Evolutionary conservation across 345 rosid species (phyloP).

Genomic region (Hibiscus tridactylites): DNA sequence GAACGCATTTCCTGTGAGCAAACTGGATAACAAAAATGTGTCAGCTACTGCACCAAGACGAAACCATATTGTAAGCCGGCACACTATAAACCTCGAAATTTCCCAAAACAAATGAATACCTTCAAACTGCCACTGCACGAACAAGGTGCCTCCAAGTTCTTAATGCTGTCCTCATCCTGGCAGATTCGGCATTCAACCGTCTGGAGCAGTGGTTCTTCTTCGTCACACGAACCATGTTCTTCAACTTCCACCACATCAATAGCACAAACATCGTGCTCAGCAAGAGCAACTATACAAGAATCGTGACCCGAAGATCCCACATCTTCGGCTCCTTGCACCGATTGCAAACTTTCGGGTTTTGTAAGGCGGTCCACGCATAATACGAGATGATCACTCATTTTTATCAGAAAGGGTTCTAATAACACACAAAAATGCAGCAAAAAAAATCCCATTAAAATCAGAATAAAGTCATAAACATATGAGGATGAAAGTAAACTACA

Average conservation of each 20-base stretch:
- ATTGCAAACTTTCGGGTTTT: conserved; percentile 32
- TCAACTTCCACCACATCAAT: conserved; percentile 22
- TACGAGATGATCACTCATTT: conserved; percentile 74
- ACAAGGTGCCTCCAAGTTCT: conserved; percentile 84
- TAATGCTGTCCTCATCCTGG: conserved; percentile 81
- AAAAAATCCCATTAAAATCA: not conserved
- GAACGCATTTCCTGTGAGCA: conserved; percentile 98
- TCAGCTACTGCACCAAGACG: not conserved
- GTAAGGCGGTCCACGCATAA: conserved; percentile 57
- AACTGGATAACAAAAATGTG: conserved; percentile 33
- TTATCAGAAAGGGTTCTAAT: not conserved
- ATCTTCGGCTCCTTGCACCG: conserved; percentile 20
- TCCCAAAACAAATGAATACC: conserved; percentile 28
- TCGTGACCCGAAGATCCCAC: conserved; percentile 31
- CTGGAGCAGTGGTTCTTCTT: conserved; percentile 66
- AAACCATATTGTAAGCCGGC: not conserved
- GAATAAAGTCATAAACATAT: not conserved
- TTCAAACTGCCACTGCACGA: conserved; percentile 93
- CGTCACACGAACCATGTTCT: conserved; percentile 19
- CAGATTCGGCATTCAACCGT: conserved; percentile 88
- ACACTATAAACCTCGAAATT: not conserved
- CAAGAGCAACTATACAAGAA: conserved; percentile 21
- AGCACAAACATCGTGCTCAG: conserved; percentile 24
- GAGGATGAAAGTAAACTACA: conserved; percentile 1
- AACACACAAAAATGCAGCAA: conserved; percentile 3